Evolutionary conservation across 1,284 basidiomycete species (phyloP).

Genomic region (Jaminaea rosea): DNA sequence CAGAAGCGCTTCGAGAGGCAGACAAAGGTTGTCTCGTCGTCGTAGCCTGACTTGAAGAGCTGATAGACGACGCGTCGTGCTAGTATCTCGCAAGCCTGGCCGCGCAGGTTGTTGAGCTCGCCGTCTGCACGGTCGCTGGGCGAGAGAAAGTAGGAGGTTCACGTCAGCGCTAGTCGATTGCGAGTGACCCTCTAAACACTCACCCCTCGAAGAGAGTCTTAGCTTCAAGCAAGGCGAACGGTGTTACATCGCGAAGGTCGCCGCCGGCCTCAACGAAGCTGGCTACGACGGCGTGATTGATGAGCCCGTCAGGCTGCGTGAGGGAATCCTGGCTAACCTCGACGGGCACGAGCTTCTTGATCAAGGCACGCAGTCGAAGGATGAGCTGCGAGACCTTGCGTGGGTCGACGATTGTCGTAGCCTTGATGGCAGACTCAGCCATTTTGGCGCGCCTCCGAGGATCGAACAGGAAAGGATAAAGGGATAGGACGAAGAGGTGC

Average conservation of each 20-base stretch:
- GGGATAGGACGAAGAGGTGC: too few relatives aligned
- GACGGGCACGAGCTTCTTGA: constrained; percentile 21
- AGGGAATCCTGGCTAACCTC: constrained; percentile 29
- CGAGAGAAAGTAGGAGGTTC: neutral
- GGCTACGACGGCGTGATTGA: constrained; percentile 16
- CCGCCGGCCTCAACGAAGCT: constrained; percentile 29
- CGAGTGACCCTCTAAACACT: constrained; percentile 13
- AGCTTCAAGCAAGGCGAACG: constrained; percentile 29
- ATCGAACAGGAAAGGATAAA: too few relatives aligned
- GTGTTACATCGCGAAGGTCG: constrained; percentile 30
- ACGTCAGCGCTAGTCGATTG: constrained; percentile 14
- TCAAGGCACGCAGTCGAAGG: constrained; percentile 20
- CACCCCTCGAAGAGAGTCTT: constrained; percentile 19
- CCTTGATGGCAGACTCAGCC: neutral
- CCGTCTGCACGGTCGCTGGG: neutral
- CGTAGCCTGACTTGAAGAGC: constrained; percentile 12
- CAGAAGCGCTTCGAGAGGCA: constrained; percentile 30
- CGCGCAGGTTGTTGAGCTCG: constrained; percentile 7
- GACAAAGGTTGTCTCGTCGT: constrained; percentile 13
- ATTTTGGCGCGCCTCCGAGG: too few relatives aligned
- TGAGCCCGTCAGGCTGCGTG: constrained; percentile 21
- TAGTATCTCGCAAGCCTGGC: constrained; percentile 25
- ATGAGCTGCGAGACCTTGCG: constrained; percentile 26
- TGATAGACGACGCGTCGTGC: constrained; percentile 26
- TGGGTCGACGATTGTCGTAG: constrained; percentile 9